Percentiles rank a stretch among this genome's conserved stretches.
phyloP scores from a whole-genome alignment of 2,329 filamentous ascomycete genomes.

The Neophaeococcomyces mojaviensis region DNA sequence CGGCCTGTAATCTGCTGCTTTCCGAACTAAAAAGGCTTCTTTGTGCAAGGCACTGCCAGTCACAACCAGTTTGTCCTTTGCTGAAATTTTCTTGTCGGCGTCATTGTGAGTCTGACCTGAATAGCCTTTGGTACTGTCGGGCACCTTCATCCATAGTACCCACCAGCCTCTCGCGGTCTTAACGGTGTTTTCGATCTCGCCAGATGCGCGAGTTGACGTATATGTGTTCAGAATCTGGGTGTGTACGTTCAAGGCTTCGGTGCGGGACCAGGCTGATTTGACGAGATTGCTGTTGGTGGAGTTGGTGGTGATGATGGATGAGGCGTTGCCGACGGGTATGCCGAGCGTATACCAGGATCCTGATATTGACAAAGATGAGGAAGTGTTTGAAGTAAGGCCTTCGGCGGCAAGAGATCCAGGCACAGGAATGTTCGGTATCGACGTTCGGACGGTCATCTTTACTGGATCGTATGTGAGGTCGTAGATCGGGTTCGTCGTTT shows the following conservation, averaged over 20 bases:
- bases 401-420: constrained; percentile 32
- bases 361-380: constrained; percentile 8
- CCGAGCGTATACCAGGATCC: constrained; percentile 23
- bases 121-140: background rate
- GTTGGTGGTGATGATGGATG: background rate
- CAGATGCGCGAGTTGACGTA: constrained; percentile 39
- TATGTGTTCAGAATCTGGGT: constrained; percentile 52
- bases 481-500: constrained; percentile 40
- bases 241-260: constrained; percentile 57
- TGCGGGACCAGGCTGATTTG: constrained; percentile 27
- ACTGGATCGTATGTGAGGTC: constrained; percentile 55
- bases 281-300: constrained; percentile 8
- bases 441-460: constrained; percentile 51
- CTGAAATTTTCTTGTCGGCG: background rate
- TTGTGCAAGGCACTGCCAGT: constrained; percentile 15
- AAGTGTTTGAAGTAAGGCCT: constrained; percentile 10
- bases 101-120: background rate
- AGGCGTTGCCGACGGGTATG: constrained; percentile 16
- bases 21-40: constrained; percentile 41
- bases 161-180: constrained; percentile 61
- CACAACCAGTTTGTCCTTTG: background rate
- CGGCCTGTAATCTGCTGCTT: constrained; percentile 33
- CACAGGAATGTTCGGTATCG: constrained; percentile 57
- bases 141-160: constrained; percentile 54
- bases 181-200: constrained; percentile 53